phyloP scores from a whole-genome alignment of 371 early-diverging fungal genomes.

The Mortierella sp. region DNA sequence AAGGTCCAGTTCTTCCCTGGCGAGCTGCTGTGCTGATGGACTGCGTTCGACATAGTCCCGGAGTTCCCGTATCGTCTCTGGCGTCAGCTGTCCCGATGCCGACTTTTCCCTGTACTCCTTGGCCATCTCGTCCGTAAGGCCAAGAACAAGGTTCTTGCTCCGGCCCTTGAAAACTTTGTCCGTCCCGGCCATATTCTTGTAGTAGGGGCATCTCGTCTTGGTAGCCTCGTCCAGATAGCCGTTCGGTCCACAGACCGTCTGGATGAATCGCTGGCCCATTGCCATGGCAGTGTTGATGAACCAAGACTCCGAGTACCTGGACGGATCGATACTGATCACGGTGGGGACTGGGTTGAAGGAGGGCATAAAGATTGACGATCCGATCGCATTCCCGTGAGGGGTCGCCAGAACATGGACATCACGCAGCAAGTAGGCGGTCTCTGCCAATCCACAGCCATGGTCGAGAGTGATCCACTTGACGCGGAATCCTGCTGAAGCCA shows the following conservation, averaged over 20 bases:
- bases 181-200: constrained; percentile 17
- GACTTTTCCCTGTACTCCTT: constrained; percentile 20
- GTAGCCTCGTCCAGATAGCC: constrained; percentile 50
- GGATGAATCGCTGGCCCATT: constrained; percentile 62
- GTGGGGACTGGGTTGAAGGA: constrained; percentile 25
- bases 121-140: constrained; percentile 24
- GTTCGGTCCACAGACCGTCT: constrained; percentile 49
- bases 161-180: neutral
- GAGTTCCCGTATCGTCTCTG: neutral
- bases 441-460: constrained; percentile 60
- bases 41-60: constrained; percentile 5
- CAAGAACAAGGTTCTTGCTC: constrained; percentile 3
- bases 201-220: constrained; percentile 20
- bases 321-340: constrained; percentile 58
- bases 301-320: constrained; percentile 64
- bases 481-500: constrained; percentile 32
- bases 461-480: constrained; percentile 59
- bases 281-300: constrained; percentile 62
- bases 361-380: constrained; percentile 64
- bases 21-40: constrained; percentile 19
- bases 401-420: constrained; percentile 63
- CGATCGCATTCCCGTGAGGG: constrained; percentile 63
- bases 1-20: constrained; percentile 16
- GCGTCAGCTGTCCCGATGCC: neutral
- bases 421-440: constrained; percentile 61